Conservation (phyloP, 306 rosid genomes). For the Cyclanthera cordifolia region DNA sequence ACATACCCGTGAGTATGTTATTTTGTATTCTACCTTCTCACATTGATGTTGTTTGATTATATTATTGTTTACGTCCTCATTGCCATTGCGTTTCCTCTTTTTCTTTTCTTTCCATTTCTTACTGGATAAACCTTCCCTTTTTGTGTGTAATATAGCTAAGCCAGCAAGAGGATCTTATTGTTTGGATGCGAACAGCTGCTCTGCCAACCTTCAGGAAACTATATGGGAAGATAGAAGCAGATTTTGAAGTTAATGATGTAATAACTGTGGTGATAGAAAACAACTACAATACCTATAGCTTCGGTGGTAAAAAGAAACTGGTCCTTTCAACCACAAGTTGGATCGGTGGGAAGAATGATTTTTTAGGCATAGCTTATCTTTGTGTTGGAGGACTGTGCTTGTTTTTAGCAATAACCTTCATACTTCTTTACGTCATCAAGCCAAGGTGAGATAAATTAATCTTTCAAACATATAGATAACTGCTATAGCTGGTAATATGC, state of each 20-base stretch:
- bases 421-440: conserved; percentile 45
- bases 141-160: conserved; percentile 52
- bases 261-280: conserved; percentile 46
- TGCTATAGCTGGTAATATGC: background rate
- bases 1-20: conserved; percentile 47
- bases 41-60: background rate
- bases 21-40: conserved; percentile 6
- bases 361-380: conserved; percentile 57
- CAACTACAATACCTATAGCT: conserved; percentile 72
- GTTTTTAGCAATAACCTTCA: conserved; percentile 50
- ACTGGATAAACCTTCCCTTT: conserved; percentile 13
- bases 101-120: background rate
- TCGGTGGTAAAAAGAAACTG: conserved; percentile 57
- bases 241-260: conserved; percentile 50
- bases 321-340: conserved; percentile 86
- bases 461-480: background rate
- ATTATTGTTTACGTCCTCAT: background rate
- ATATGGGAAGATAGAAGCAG: conserved; percentile 65
- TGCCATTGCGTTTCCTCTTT: background rate
- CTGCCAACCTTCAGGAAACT: conserved; percentile 71
- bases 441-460: conserved; percentile 48
- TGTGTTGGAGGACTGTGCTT: conserved; percentile 48
- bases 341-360: conserved; percentile 80
- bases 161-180: conserved; percentile 80
- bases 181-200: conserved; percentile 92